Evolutionary conservation across 1,284 basidiomycete genomes (phyloP), one percentile per base, ranked within the genome.

Genomic region (Pterula multifida): DNA sequence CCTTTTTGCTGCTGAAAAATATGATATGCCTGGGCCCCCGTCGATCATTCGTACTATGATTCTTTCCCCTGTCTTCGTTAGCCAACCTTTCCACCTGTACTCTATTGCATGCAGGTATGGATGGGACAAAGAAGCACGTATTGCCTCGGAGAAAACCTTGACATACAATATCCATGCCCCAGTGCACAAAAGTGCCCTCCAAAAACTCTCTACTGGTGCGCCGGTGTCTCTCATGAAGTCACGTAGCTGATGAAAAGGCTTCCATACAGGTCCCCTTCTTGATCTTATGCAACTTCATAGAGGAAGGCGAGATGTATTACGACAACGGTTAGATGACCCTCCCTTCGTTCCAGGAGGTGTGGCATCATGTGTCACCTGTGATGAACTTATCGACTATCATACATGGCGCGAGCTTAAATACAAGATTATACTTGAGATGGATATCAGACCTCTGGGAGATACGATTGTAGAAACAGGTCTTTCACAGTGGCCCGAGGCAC

Each of bases 401-500:
- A 76, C 76, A 3, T 81, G 80, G 80, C 67, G 76, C 56, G 76
- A 79, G 58, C 67, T 82, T 51, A 80, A 79, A 59, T 67, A 73
- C 56, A 69, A 62, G 45, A 70, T 80, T 50, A 58, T 74, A 4
- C 55, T 68, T 50, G 79, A 80, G 67, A 74, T 81, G 65, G 79
- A 81, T 53, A 55, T 56, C 2, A 68, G 78, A 13, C 76, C 80
- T 3, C 61, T 73, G 19, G 79, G 79, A 2, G 79, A 82, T 55
- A 76, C 74, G 3, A 65, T 81, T 32, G 47, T 70, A 51, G 67
- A 71, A 17, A 47, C 53, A 2, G 79, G 79, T 2, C 60, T 81
- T 50, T 57, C 60, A 19, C 69, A 71, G 28, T 82, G 79, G 79
- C 61, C 69, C 0, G 74, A 77, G 55, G 76, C 79, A 6, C 64